phyloP scores from a whole-genome alignment of 345 rosid genomes.

The Murraya koenigii region DNA sequence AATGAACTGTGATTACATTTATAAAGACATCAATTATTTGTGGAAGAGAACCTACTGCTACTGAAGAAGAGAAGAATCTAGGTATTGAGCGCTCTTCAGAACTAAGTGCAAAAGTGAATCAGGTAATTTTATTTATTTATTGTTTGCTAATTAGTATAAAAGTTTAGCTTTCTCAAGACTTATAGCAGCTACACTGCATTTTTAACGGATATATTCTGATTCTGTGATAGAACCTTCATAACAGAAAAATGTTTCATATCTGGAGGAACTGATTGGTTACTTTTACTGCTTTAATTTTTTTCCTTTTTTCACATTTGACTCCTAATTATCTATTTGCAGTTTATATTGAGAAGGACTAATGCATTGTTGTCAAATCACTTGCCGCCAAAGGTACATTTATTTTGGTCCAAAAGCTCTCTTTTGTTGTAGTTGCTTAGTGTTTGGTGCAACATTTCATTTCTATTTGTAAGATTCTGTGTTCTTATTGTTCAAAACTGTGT shows the following conservation, averaged over 20 bases:
- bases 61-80: slow-evolving; percentile 78
- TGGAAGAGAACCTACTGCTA: slow-evolving; percentile 96
- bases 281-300: slow-evolving; percentile 4
- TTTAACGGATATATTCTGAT: not conserved
- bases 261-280: not conserved
- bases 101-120: slow-evolving; percentile 91
- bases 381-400: slow-evolving; percentile 80
- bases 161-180: slow-evolving; percentile 14
- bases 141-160: not conserved
- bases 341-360: slow-evolving; percentile 94
- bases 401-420: not conserved
- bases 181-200: not conserved
- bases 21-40: slow-evolving; percentile 81
- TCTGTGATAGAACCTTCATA: not conserved
- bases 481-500: not conserved
- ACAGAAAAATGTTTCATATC: not conserved
- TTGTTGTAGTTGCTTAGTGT: not conserved
- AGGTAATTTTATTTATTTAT: slow-evolving; percentile 47
- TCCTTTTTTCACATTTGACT: slow-evolving; percentile 14
- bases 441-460: not conserved
- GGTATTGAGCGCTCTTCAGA: slow-evolving; percentile 85
- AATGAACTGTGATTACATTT: slow-evolving; percentile 16
- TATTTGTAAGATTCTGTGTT: not conserved
- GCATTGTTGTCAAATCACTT: slow-evolving; percentile 91
- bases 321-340: slow-evolving; percentile 49